phyloP scores from a whole-genome alignment of 306 rosid genomes.

The Amphicarpaea edgeworthii region DNA sequence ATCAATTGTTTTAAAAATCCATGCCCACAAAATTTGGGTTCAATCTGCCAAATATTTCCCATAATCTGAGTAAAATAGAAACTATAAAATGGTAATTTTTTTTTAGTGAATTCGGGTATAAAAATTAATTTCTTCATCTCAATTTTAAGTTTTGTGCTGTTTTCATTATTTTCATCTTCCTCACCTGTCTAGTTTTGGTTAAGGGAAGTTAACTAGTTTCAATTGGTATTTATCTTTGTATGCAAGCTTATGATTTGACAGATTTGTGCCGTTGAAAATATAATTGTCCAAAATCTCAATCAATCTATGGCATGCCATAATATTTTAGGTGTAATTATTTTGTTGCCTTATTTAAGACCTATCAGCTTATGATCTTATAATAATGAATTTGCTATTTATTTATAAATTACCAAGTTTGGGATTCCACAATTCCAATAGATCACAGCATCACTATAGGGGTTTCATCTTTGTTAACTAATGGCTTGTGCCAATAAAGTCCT shows the following conservation, averaged over 20 bases:
- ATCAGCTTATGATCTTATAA: background rate
- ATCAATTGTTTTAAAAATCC: no score
- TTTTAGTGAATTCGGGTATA: no score
- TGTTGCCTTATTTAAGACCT: no score
- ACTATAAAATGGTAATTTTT: no score
- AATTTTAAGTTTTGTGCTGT: background rate
- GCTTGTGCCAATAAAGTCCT: no score
- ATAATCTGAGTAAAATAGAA: no score
- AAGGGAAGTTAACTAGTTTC: background rate
- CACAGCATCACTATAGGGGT: no score
- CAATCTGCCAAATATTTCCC: background rate
- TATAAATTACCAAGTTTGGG: no score
- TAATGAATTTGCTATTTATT: background rate
- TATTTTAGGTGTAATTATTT: background rate
- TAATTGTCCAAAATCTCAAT: background rate
- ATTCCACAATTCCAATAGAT: no score
- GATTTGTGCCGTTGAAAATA: no score
- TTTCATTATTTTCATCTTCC: background rate
- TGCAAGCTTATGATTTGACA: no score
- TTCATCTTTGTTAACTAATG: background rate
- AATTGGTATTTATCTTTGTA: background rate
- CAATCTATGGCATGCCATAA: background rate
- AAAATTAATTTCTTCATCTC: background rate
- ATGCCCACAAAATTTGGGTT: background rate
- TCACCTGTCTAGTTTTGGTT: background rate